Conservation (phyloP, 2,329 filamentous ascomycete species). For the Corynespora cassiicola region DNA sequence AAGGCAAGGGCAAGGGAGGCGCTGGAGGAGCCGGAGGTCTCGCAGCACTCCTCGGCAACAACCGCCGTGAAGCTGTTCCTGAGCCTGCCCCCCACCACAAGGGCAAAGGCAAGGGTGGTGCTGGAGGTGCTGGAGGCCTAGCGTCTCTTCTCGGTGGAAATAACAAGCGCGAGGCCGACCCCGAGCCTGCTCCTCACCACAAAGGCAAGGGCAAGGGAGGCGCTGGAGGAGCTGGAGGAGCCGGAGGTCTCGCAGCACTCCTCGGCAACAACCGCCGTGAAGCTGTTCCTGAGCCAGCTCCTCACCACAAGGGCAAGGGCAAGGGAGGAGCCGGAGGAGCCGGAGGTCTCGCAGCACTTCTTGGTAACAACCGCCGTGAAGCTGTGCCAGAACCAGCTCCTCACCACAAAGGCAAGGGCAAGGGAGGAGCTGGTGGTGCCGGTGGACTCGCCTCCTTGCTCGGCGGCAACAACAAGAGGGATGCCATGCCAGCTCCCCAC, state of each 20-base stretch:
- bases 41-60: conserved; percentile 3
- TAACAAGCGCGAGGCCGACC: conserved; percentile 10
- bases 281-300: conserved; percentile 6
- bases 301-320: conserved; percentile 19
- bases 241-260: not conserved
- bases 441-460: not conserved
- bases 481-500: conserved; percentile 7
- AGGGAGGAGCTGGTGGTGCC: conserved; percentile 5
- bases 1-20: conserved; percentile 11
- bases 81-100: conserved; percentile 24
- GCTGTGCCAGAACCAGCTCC: conserved; percentile 1
- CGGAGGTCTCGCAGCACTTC: not conserved
- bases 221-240: conserved; percentile 2
- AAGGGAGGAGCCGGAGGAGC: conserved; percentile 1
- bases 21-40: conserved; percentile 1
- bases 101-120: conserved; percentile 9
- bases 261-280: conserved; percentile 11
- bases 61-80: conserved; percentile 6
- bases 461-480: conserved; percentile 7
- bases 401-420: conserved; percentile 16
- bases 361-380: conserved; percentile 6
- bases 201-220: conserved; percentile 20
- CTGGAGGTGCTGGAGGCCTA: not conserved
- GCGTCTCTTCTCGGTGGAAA: conserved; percentile 12
- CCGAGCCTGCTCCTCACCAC: conserved; percentile 21